phyloP scores from a whole-genome alignment of 2,329 filamentous ascomycete species.

The Claviceps humidiphila region DNA sequence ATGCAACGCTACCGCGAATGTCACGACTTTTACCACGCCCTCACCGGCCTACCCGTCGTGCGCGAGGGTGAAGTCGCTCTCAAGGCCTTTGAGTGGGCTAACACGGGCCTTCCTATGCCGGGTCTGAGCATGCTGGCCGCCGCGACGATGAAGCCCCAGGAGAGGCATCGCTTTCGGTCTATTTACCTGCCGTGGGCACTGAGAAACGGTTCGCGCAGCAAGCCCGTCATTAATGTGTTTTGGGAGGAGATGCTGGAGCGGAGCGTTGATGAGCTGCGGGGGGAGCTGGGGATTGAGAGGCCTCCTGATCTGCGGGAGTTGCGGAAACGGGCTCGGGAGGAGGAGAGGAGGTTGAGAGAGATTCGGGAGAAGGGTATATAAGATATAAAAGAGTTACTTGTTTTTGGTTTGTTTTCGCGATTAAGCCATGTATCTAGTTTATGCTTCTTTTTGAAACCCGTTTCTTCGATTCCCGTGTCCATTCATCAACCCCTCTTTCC shows the following conservation, averaged over 20 bases:
- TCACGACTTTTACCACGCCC: slow-evolving; percentile 94
- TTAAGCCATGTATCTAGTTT: background rate
- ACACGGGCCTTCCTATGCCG: slow-evolving; percentile 90
- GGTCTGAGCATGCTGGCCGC: slow-evolving; percentile 75
- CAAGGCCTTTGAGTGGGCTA: slow-evolving; percentile 95
- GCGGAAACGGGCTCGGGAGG: slow-evolving; percentile 54
- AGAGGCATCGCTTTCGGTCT: slow-evolving; percentile 59
- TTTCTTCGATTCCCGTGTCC: no score
- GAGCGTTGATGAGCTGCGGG: slow-evolving; percentile 63
- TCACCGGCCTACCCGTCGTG: slow-evolving; percentile 80
- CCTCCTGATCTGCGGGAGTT: slow-evolving; percentile 77
- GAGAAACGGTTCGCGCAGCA: slow-evolving; percentile 60
- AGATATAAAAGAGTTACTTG: no score
- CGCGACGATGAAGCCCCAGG: slow-evolving; percentile 70
- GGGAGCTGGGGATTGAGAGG: slow-evolving; percentile 68
- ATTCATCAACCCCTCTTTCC: no score
- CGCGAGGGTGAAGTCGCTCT: slow-evolving; percentile 96
- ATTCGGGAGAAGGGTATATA: slow-evolving; percentile 4
- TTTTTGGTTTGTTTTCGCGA: background rate
- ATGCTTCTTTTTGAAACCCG: background rate
- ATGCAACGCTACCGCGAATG: slow-evolving; percentile 97
- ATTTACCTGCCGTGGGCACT: slow-evolving; percentile 87
- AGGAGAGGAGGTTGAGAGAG: slow-evolving; percentile 51
- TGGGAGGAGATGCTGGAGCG: slow-evolving; percentile 92
- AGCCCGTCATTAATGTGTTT: slow-evolving; percentile 88